Conservation (phyloP, 345 rosid genomes). For the Cardamine resedifolia region DNA sequence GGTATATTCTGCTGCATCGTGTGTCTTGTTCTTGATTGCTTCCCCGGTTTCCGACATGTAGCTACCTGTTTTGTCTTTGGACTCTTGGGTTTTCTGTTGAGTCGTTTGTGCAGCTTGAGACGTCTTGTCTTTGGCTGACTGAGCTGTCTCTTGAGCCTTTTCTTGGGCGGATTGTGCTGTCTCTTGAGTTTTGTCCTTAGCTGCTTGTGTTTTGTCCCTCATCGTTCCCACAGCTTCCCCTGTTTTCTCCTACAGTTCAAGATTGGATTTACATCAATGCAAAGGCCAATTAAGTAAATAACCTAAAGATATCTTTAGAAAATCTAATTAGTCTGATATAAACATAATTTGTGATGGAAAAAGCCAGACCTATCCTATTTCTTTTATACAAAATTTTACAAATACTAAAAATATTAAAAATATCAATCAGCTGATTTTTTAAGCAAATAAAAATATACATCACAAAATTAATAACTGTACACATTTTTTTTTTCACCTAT, state of each 20-base stretch:
- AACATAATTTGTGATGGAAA: not conserved
- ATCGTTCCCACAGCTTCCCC: constrained; percentile 25
- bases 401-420: not conserved
- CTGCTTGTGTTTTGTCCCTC: constrained; percentile 41
- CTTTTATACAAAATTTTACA: not conserved
- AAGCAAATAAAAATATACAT: not conserved
- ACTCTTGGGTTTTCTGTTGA: constrained; percentile 29
- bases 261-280: not conserved
- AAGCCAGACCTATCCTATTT: not conserved
- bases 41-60: constrained; percentile 35
- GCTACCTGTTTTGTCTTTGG: constrained; percentile 36
- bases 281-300: not conserved
- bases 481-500: not conserved
- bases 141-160: constrained; percentile 31
- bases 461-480: not conserved
- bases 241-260: constrained; percentile 37
- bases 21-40: constrained; percentile 34
- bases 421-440: too few species aligned
- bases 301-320: not conserved
- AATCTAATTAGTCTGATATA: not conserved
- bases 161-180: constrained; percentile 29
- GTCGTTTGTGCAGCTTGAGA: constrained; percentile 30
- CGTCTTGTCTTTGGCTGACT: constrained; percentile 32
- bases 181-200: constrained; percentile 33
- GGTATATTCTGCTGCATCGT: constrained; percentile 27